These are phyloP conservation scores for Lippia alba DNA, from an alignment of 305 asterid species.

Conservation along the genomic window DNA sequence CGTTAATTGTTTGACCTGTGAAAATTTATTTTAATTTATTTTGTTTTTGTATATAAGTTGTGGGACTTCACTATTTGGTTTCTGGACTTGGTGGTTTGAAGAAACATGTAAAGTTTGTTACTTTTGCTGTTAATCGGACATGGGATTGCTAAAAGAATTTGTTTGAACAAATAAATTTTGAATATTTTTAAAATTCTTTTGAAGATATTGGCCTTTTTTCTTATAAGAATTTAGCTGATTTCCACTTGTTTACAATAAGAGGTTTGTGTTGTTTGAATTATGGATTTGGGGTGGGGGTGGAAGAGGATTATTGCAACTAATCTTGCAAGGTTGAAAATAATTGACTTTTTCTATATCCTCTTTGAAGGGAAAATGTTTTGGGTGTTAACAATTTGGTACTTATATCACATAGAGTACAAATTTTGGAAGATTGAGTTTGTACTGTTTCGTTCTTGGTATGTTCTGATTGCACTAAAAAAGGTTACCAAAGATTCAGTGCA, in stretches of 20 bases:
- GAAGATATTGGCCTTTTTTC: slow-evolving; percentile 5
- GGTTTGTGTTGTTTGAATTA: slow-evolving; percentile 2
- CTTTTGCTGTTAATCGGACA: not conserved
- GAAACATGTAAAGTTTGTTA: slow-evolving; percentile 1
- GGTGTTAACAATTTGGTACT: not conserved
- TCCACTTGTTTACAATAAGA: not conserved
- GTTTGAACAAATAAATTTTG: not conserved
- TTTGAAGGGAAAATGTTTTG: not conserved
- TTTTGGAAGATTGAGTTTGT: not conserved
- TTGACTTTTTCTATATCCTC: not conserved
- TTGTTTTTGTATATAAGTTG: not conserved
- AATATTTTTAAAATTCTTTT: not conserved
- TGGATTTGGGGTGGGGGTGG: not conserved
- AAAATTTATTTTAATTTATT: not conserved
- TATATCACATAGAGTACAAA: not conserved
- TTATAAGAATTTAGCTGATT: not conserved
- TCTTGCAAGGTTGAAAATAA: not conserved
- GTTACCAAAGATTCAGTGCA: not conserved
- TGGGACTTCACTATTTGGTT: slow-evolving; percentile 16
- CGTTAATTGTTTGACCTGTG: slow-evolving; percentile 23
- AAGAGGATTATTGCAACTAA: not conserved
- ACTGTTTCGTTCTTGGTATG: not conserved
- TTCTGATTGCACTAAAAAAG: not conserved
- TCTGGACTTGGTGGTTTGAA: slow-evolving; percentile 10
- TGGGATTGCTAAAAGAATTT: not conserved